phyloP scores from a whole-genome alignment of 2,329 filamentous ascomycete genomes.

The Penicillium sp. region DNA sequence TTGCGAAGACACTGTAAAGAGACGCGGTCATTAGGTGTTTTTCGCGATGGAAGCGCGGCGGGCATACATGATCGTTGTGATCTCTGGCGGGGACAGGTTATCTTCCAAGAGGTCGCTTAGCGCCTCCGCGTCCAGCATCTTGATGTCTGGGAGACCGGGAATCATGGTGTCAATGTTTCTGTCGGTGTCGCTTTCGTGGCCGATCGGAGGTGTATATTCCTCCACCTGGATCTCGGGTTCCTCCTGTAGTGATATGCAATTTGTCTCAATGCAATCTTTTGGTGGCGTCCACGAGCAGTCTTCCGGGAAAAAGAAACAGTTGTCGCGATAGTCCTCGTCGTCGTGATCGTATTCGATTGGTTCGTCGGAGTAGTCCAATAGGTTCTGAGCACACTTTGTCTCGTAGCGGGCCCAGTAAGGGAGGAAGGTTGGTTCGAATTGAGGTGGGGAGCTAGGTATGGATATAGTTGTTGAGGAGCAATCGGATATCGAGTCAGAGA shows the following conservation, averaged over 20 bases:
- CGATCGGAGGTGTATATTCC: slow-evolving; percentile 11
- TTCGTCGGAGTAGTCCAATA: slow-evolving; percentile 40
- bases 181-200: slow-evolving; percentile 1
- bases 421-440: slow-evolving; percentile 26
- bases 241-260: slow-evolving; percentile 12
- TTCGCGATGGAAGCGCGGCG: neutral
- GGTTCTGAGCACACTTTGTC: slow-evolving; percentile 40
- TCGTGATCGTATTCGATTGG: slow-evolving; percentile 45
- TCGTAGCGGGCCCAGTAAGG: slow-evolving; percentile 42
- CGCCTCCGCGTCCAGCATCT: slow-evolving; percentile 45
- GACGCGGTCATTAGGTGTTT: neutral
- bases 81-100: slow-evolving; percentile 44
- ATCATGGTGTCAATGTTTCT: slow-evolving; percentile 36
- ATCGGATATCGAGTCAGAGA: slow-evolving; percentile 13
- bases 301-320: slow-evolving; percentile 46
- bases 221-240: slow-evolving; percentile 10
- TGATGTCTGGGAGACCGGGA: slow-evolving; percentile 43
- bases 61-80: slow-evolving; percentile 44
- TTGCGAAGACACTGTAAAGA: slow-evolving; percentile 39
- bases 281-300: slow-evolving; percentile 42
- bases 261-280: slow-evolving; percentile 29
- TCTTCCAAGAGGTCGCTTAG: slow-evolving; percentile 43
- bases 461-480: slow-evolving; percentile 5
- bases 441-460: neutral
- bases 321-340: slow-evolving; percentile 43